Conservation (phyloP, 2,329 filamentous ascomycete genomes). For the Aspergillus sclerotialis region DNA sequence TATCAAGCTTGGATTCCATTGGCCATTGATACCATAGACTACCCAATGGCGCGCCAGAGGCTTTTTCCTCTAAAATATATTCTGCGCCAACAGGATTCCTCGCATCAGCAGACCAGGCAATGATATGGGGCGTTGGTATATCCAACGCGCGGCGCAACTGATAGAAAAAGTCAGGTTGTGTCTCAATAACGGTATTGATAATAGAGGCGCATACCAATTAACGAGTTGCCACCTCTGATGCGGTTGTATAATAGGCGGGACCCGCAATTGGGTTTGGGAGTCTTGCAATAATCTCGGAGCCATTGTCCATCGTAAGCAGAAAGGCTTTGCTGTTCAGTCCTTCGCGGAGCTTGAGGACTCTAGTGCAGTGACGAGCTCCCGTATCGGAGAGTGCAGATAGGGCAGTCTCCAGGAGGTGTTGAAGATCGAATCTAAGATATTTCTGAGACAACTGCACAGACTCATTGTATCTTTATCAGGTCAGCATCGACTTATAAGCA, state of each 20-base stretch:
- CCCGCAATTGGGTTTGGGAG: conserved; percentile 23
- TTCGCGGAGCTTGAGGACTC: conserved; percentile 23
- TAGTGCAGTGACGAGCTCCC: too few species aligned
- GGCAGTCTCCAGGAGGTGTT: too few species aligned
- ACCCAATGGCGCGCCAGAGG: conserved; percentile 18
- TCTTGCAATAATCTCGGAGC: conserved; percentile 19
- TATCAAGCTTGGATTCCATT: conserved; percentile 14
- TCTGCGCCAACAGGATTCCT: conserved; percentile 12
- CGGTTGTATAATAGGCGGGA: conserved; percentile 24
- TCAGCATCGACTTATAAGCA: too few species aligned
- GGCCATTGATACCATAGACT: conserved; percentile 22
- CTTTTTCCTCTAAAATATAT: conserved; percentile 25
- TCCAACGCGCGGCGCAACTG: conserved; percentile 16
- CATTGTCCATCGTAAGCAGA: conserved; percentile 24
- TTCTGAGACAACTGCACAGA: too few species aligned
- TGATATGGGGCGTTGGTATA: conserved; percentile 11
- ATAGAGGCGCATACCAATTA: conserved; percentile 15
- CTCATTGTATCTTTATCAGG: too few species aligned
- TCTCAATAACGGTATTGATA: not conserved
- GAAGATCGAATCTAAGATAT: too few species aligned
- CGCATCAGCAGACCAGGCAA: conserved; percentile 14
- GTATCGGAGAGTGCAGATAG: too few species aligned
- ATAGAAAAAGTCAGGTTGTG: conserved; percentile 4
- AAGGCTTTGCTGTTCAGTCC: conserved; percentile 30
- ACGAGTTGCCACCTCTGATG: conserved; percentile 21